Conservation (phyloP, 257 asterid genomes). For the Gynochthodes officinalis region DNA sequence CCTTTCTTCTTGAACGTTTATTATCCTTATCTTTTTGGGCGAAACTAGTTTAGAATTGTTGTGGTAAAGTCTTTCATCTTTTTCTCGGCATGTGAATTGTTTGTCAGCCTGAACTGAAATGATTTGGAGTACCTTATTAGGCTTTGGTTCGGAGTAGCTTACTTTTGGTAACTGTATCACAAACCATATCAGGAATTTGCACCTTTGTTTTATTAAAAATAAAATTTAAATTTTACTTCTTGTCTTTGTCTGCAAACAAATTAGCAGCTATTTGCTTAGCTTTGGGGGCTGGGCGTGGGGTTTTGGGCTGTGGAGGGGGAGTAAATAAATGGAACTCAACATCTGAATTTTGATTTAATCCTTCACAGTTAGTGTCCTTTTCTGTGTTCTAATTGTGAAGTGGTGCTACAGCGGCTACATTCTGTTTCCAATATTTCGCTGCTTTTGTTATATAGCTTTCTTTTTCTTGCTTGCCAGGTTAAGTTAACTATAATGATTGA, state of each 20-base stretch:
- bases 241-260: background rate
- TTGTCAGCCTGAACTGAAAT: background rate
- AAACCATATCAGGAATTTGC: background rate
- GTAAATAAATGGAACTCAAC: background rate
- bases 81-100: background rate
- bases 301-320: background rate
- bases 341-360: background rate
- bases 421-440: background rate
- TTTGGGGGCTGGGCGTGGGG: too few species aligned
- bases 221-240: too few species aligned
- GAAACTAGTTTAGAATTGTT: background rate
- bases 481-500: slow-evolving; percentile 84
- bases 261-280: too few species aligned
- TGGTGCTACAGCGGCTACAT: background rate
- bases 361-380: background rate
- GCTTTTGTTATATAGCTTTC: background rate
- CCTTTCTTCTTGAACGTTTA: background rate
- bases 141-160: too few species aligned
- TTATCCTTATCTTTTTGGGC: background rate
- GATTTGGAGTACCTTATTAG: background rate
- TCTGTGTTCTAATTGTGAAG: background rate
- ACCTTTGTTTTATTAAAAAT: background rate
- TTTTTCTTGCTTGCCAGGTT: slow-evolving; percentile 39
- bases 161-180: background rate
- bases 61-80: background rate